These are phyloP conservation scores for Hortaea werneckii DNA, from an alignment of 2,329 filamentous ascomycete genomes.

Conservation along the genomic window DNA sequence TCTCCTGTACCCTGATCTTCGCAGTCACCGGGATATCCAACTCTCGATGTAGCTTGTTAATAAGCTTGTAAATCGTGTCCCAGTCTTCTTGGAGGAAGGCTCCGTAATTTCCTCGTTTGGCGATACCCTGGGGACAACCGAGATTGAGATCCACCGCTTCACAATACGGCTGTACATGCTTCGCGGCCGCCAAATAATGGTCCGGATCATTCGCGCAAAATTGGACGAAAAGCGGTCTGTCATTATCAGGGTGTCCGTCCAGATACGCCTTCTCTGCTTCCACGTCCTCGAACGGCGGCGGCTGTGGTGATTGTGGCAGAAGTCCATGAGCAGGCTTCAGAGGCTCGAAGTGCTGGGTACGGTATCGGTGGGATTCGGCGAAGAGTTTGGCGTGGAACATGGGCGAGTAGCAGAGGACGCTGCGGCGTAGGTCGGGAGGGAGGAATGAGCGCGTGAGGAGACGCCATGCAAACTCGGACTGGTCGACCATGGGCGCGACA, in stretches of 20 bases:
- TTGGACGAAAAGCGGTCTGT: slow-evolving; percentile 88
- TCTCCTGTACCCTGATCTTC: slow-evolving; percentile 86
- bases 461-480: slow-evolving; percentile 97
- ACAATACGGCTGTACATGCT: slow-evolving; percentile 71
- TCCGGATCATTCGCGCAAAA: slow-evolving; percentile 87
- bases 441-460: slow-evolving; percentile 89
- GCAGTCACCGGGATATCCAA: slow-evolving; percentile 81
- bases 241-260: slow-evolving; percentile 75
- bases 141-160: slow-evolving; percentile 94
- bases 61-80: slow-evolving; percentile 68
- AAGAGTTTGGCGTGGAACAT: slow-evolving; percentile 96
- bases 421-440: slow-evolving; percentile 46
- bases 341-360: slow-evolving; percentile 71
- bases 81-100: slow-evolving; percentile 93
- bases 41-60: slow-evolving; percentile 69
- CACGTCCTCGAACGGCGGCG: slow-evolving; percentile 11
- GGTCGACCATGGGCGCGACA: slow-evolving; percentile 94
- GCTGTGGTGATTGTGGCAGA: slow-evolving; percentile 10
- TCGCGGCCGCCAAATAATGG: slow-evolving; percentile 69
- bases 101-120: slow-evolving; percentile 80
- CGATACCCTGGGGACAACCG: slow-evolving; percentile 93
- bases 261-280: slow-evolving; percentile 46
- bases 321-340: slow-evolving; percentile 28
- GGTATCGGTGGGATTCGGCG: slow-evolving; percentile 63
- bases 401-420: slow-evolving; percentile 79